phyloP scores from a whole-genome alignment of 768 basidiomycete species.

The Thelephora ganbajun region DNA sequence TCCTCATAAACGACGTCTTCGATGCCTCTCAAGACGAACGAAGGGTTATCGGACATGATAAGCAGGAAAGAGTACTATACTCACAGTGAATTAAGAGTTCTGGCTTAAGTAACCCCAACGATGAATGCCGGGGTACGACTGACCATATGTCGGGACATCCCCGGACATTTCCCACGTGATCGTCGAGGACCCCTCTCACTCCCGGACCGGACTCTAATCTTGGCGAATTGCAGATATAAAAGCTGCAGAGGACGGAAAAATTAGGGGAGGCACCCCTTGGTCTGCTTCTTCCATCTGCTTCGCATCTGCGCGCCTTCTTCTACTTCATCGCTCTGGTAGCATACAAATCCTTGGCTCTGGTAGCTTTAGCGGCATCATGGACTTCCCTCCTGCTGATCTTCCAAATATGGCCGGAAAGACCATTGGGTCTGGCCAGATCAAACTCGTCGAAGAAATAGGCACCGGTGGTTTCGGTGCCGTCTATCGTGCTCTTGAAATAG shows the following conservation, averaged over 20 bases:
- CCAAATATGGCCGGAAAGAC: neutral
- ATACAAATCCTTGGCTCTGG: neutral
- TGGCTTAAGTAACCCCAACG: too few species aligned
- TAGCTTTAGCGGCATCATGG: neutral
- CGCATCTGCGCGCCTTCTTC: neutral
- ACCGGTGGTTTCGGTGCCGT: constrained; percentile 15
- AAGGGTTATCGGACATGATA: constrained; percentile 60
- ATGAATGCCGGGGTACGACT: too few species aligned
- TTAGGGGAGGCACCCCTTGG: too few species aligned
- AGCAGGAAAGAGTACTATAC: constrained; percentile 1
- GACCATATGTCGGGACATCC: too few species aligned
- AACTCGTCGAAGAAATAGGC: constrained; percentile 11
- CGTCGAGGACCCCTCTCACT: too few species aligned
- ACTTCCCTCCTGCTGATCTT: neutral
- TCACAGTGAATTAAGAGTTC: too few species aligned
- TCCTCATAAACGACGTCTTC: constrained; percentile 60
- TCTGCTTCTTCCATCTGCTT: neutral
- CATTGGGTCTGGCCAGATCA: constrained; percentile 11
- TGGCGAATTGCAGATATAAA: too few species aligned
- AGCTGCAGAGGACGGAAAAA: too few species aligned
- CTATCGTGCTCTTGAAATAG: constrained; percentile 12
- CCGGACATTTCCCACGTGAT: too few species aligned
- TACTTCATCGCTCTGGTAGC: neutral
- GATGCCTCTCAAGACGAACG: constrained; percentile 63
- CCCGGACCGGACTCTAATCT: too few species aligned